phyloP scores from a whole-genome alignment of 352 stramenopile species.

The Globisporangium spiculum region DNA sequence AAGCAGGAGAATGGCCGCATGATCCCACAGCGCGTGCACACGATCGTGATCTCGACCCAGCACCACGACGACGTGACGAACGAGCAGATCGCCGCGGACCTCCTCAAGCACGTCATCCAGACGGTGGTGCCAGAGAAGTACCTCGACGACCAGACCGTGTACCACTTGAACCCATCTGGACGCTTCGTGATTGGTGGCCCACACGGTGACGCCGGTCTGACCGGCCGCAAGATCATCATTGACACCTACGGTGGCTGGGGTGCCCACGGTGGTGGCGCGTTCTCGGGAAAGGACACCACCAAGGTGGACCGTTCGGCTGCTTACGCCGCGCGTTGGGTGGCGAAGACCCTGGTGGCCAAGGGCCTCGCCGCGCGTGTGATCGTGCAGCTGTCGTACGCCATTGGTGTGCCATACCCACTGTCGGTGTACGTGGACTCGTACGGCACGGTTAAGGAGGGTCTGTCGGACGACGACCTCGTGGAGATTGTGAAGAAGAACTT shows the following conservation, averaged over 20 bases:
- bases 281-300: conserved; percentile 99
- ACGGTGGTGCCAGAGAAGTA: conserved; percentile 98
- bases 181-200: conserved; percentile 99
- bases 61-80: conserved; percentile 98
- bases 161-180: conserved; percentile 99
- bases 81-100: conserved; percentile 97
- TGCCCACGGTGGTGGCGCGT: conserved; percentile 97
- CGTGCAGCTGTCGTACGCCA: conserved; percentile 98
- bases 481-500: conserved; percentile 99
- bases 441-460: conserved; percentile 94
- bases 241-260: conserved; percentile 99
- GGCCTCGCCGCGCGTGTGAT: conserved; percentile 93
- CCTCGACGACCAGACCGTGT: conserved; percentile 99
- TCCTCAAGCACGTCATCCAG: conserved; percentile 99
- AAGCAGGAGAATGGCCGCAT: conserved; percentile 94
- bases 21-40: conserved; percentile 97
- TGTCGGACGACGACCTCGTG: conserved; percentile 95
- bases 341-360: conserved; percentile 97
- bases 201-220: conserved; percentile 98
- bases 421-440: conserved; percentile 98
- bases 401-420: conserved; percentile 96
- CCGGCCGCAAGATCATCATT: conserved; percentile 99
- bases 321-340: conserved; percentile 98
- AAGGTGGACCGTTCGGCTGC: conserved; percentile 98
- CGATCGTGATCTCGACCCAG: conserved; percentile 99